Conservation (phyloP, 164 flowering plant species). For the Magnolia changhungtana region DNA sequence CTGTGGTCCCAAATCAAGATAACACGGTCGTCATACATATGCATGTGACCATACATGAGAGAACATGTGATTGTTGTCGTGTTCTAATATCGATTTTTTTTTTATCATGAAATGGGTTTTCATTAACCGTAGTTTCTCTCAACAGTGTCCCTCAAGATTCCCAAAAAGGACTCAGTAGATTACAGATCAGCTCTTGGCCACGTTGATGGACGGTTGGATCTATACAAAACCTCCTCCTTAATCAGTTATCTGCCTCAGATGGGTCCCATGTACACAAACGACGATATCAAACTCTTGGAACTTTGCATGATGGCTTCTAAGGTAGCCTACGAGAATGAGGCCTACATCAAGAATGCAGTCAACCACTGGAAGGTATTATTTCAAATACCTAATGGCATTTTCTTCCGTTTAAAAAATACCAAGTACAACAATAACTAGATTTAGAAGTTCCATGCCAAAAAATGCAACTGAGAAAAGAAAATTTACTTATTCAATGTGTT, state of each 20-base stretch:
- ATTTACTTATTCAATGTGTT: no score
- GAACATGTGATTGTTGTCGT: no score
- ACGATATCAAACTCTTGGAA: conserved; percentile 10
- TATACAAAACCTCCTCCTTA: conserved; percentile 7
- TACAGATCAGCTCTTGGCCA: conserved; percentile 14
- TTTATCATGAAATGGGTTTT: neutral
- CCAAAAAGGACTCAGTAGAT: conserved; percentile 7
- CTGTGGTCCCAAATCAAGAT: no score
- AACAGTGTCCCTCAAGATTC: conserved; percentile 18
- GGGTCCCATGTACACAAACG: neutral
- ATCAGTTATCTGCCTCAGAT: neutral
- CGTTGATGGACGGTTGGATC: conserved; percentile 19
- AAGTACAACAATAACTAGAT: no score
- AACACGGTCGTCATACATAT: no score
- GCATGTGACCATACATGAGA: no score
- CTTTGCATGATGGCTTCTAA: conserved; percentile 46
- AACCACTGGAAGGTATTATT: conserved; percentile 42
- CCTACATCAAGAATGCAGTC: conserved; percentile 24
- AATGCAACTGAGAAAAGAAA: no score
- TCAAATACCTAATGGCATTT: no score
- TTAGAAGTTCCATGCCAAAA: no score
- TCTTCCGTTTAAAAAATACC: no score
- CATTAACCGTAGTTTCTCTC: neutral
- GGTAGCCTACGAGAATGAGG: conserved; percentile 41
- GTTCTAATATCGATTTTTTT: no score